phyloP scores from a whole-genome alignment of 805 yeast species.

The Lachancea thermotolerans region DNA sequence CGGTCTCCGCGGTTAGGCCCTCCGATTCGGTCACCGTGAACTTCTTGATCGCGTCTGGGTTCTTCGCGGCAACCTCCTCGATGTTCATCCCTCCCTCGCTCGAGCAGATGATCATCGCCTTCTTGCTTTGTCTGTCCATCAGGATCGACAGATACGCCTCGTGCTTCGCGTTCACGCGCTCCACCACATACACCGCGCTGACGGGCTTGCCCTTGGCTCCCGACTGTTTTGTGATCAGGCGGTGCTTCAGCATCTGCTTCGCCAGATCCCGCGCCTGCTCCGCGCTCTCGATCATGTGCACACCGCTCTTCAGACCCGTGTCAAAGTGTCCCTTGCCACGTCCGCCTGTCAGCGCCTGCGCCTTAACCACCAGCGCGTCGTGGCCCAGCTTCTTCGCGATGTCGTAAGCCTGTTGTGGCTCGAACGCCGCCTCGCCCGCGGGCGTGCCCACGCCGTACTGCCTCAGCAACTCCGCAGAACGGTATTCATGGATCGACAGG shows the following conservation, averaged over 20 bases:
- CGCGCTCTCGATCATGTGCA: constrained; percentile 76
- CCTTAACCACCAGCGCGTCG: constrained; percentile 85
- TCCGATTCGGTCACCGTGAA: constrained; percentile 68
- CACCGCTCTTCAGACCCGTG: constrained; percentile 94
- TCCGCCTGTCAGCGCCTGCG: constrained; percentile 99
- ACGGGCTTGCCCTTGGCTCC: constrained; percentile 97
- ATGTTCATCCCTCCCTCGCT: constrained; percentile 99
- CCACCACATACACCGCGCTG: constrained; percentile 91
- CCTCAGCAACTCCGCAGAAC: constrained; percentile 83
- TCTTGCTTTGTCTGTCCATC: constrained; percentile 87
- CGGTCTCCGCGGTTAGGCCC: constrained; percentile 76
- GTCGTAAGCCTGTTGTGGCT: constrained; percentile 80
- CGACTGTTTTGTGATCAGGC: constrained; percentile 94
- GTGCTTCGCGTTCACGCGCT: constrained; percentile 86
- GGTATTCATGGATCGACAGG: constrained; percentile 90
- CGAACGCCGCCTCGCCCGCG: constrained; percentile 81
- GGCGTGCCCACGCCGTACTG: constrained; percentile 88
- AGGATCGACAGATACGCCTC: constrained; percentile 94
- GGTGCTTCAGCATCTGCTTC: constrained; percentile 83
- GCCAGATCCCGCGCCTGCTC: constrained; percentile 85
- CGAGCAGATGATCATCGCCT: constrained; percentile 91
- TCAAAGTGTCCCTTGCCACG: constrained; percentile 99
- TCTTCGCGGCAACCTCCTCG: constrained; percentile 92
- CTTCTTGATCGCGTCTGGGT: constrained; percentile 88
- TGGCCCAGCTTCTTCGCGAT: constrained; percentile 65